These are phyloP conservation scores for Trichosporon faecale DNA, from an alignment of 1,284 basidiomycete genomes.

Conservation along the genomic window DNA sequence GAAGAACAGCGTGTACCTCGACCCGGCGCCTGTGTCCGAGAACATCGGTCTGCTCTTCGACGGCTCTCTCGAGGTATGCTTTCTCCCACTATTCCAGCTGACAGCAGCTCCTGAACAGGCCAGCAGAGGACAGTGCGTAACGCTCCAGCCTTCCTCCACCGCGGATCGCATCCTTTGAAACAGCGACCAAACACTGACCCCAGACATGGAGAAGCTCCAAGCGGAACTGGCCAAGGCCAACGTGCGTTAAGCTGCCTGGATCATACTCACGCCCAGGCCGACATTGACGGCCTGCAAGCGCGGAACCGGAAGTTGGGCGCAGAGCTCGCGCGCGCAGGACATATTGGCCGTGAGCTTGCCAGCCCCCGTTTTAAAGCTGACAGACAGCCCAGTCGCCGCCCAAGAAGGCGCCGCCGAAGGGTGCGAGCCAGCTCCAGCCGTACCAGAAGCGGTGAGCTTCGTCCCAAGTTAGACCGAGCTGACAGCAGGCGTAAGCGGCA, in stretches of 20 bases:
- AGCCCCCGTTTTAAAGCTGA: not conserved
- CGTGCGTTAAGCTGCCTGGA: not conserved
- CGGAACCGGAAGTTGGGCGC: too few relatives aligned
- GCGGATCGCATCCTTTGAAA: not conserved
- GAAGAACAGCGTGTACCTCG: constrained; percentile 13
- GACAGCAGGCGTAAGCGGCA: constrained; percentile 19
- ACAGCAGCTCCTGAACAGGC: not conserved
- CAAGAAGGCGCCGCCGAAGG: constrained; percentile 18
- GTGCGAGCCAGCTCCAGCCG: constrained; percentile 21
- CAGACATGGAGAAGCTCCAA: not conserved
- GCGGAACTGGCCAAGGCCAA: not conserved
- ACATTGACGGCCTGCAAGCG: constrained; percentile 11
- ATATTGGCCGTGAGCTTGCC: constrained; percentile 7
- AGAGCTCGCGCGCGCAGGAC: constrained; percentile 9
- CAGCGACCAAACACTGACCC: not conserved
- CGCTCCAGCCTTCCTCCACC: not conserved
- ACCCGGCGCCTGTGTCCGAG: not conserved
- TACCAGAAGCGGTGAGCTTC: constrained; percentile 20
- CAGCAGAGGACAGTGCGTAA: not conserved
- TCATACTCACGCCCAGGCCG: constrained; percentile 10
- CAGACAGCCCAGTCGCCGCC: not conserved
- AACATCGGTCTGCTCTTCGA: constrained; percentile 9
- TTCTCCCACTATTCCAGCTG: not conserved
- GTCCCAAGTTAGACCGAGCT: not conserved
- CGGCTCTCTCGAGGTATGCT: constrained; percentile 13